Base-by-base conservation (phyloP, 768 basidiomycete species). In the Boletellus ananiceps region DNA sequence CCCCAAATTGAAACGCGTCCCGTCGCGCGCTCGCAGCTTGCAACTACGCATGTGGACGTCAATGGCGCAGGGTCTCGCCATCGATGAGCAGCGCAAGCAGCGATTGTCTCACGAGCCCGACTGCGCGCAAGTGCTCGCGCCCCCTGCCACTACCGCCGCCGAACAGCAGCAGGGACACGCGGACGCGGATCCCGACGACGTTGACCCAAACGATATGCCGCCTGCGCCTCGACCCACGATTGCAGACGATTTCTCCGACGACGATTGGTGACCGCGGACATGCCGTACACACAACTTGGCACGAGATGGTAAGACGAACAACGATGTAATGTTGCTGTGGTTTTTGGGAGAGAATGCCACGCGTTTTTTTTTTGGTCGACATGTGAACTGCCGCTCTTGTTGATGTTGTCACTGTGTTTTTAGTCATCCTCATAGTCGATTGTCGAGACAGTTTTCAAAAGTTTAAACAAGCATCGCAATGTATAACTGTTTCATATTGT, bases 21-120 rank as follows among this genome's bases (percentile, higher is more conserved):
- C 43, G 14, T 34, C 18, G 14, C 27, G 18, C 16, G 14, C 35
- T 13, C 11, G 15, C 47, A 79, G 77, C 21, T 51, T 73, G 23
- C 59, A 73, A 14, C 55, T 78, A n/a, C 64, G 69, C 19, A 68
- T 76, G 43, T 80, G 76, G 77, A 62, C 57, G 35, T 68, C 69
- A 9, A 77, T 79, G 75, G 63, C 76, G 9, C 70, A 74, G 14
- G 75, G 72, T 2, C 57, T 56, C 13, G 55, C 75, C 16, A 76
- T 80, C 23, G 76, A 78, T 43, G 74, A 80, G 48, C 77, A 78
- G 46, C 63, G 60, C 48, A 55, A 48, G 25, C 16, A 51, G 5
- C 65, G 67, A 1, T 8, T 19, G 14, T 46, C 54, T 32, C 44
- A 44, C 14, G 40, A 55, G 11, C 55, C 60, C 5, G 44, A 34